These are phyloP conservation scores for Botrytis cinerea DNA, from an alignment of 2,329 filamentous ascomycete genomes.

Conservation along the genomic window DNA sequence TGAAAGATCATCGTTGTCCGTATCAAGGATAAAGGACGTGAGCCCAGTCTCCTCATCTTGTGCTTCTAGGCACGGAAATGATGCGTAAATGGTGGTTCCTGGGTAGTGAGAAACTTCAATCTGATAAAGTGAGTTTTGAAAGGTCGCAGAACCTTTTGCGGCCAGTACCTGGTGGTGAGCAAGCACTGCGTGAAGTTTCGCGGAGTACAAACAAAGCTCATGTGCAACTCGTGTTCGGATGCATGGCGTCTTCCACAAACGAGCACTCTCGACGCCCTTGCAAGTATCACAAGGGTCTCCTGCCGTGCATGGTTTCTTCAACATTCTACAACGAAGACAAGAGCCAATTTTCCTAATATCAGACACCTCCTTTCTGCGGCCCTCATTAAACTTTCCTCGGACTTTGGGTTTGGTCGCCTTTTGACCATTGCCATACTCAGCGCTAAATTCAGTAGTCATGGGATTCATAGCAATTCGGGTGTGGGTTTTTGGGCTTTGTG, in stretches of 20 bases:
- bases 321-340: constrained; percentile 65
- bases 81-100: constrained; percentile 44
- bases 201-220: constrained; percentile 63
- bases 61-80: constrained; percentile 38
- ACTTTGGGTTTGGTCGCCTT: constrained; percentile 46
- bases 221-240: constrained; percentile 63
- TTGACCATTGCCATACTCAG: constrained; percentile 41
- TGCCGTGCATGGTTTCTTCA: constrained; percentile 67
- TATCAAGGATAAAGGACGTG: constrained; percentile 58
- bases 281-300: constrained; percentile 65
- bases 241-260: constrained; percentile 66
- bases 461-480: constrained; percentile 35
- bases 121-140: constrained; percentile 48
- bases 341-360: constrained; percentile 65
- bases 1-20: constrained; percentile 61
- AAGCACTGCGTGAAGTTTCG: constrained; percentile 63
- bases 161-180: constrained; percentile 60
- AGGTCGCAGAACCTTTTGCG: constrained; percentile 52
- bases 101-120: constrained; percentile 63
- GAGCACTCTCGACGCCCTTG: constrained; percentile 61
- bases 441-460: constrained; percentile 40
- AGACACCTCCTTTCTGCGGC: constrained; percentile 64
- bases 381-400: constrained; percentile 58
- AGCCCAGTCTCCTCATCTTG: constrained; percentile 40
- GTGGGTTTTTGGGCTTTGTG: constrained; percentile 27